Evolutionary conservation across 208 protist genomes (phyloP).

Genomic region (Trypanosoma boissoni): DNA sequence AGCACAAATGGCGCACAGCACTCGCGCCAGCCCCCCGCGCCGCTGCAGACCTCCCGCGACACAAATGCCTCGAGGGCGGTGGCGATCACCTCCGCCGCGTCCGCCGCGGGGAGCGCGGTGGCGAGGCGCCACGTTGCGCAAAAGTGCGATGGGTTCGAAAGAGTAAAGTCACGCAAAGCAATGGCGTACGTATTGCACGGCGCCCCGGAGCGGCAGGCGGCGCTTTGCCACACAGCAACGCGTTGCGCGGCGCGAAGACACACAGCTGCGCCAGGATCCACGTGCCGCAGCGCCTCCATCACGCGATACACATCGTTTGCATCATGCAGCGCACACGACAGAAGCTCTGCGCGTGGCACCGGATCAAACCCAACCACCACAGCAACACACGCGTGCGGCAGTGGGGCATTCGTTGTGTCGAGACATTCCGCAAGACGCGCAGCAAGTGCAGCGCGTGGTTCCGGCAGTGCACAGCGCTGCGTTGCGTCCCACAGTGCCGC

Average conservation of each 20-base stretch:
- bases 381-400: slow-evolving; percentile 5
- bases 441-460: no score
- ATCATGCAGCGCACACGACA: slow-evolving; percentile 10
- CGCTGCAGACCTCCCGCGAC: not conserved
- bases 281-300: slow-evolving; percentile 21
- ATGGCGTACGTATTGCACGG: slow-evolving; percentile 10
- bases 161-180: slow-evolving; percentile 23
- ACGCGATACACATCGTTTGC: slow-evolving; percentile 22
- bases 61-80: slow-evolving; percentile 16
- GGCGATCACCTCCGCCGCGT: slow-evolving; percentile 25
- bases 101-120: slow-evolving; percentile 10
- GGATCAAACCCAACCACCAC: slow-evolving; percentile 8
- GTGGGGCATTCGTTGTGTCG: not conserved
- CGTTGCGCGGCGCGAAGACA: slow-evolving; percentile 20
- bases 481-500: no score
- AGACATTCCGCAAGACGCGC: slow-evolving; percentile 2
- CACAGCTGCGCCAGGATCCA: slow-evolving; percentile 14
- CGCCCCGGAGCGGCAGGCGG: no score
- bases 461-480: not conserved
- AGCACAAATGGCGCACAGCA: slow-evolving; percentile 18
- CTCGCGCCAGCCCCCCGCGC: slow-evolving; percentile 12
- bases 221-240: slow-evolving; percentile 18
- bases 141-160: slow-evolving; percentile 25
- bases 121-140: slow-evolving; percentile 24
- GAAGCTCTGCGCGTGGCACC: slow-evolving; percentile 13